Evolutionary conservation across 2,329 filamentous ascomycete species (phyloP), one percentile per base, ranked within the genome.

Genomic region (Phymatotrichopsis omnivora): DNA sequence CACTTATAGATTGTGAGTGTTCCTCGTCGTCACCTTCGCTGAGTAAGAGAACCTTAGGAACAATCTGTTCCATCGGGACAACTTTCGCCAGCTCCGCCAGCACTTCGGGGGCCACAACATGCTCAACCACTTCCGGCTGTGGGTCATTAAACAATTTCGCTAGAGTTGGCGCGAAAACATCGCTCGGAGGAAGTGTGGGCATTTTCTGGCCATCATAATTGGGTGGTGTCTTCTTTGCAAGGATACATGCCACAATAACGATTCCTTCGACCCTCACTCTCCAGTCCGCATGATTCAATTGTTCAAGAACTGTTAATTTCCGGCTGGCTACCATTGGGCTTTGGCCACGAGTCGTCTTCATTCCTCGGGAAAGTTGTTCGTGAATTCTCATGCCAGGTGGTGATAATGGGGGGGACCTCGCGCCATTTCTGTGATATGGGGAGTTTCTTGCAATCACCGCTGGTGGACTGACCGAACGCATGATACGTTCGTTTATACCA

Each of bases 61-160:
- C 51, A 39, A 59, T 56, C 42, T 58, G 56, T 24, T 59, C 57
- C 44, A 56, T 54, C 7, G 56, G 54, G n/a, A 59, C 56, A 38
- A 59, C 52, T 25, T 57, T 57, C 11, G 53, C 43, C 12, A 59
- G 43, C 37, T 57, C 54, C 11, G 47, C 49, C 25, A 59, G 49
- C 23, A 59, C 56, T 41, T 59, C 57, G 4, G 57, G 57, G 3
- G 57, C 56, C 20, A 59, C 49, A 8, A 59, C 49, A 41, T 57
- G 55, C 20, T 59, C 57, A n/a, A 59, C 54, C 12, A 59, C 56
- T 29, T 59, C 57, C 14, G 49, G 49, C 14, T 59, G 51, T 3
- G 56, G 48, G 38, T 59, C 57, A 33, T 57, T 58, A 6, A 59
- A 41, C 10, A 59, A 47, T 34, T 57, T 59, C 32, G 56, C 55